These are phyloP conservation scores for Myriosclerotinia duriaeana DNA, from an alignment of 2,329 filamentous ascomycete genomes.

Conservation along the genomic window DNA sequence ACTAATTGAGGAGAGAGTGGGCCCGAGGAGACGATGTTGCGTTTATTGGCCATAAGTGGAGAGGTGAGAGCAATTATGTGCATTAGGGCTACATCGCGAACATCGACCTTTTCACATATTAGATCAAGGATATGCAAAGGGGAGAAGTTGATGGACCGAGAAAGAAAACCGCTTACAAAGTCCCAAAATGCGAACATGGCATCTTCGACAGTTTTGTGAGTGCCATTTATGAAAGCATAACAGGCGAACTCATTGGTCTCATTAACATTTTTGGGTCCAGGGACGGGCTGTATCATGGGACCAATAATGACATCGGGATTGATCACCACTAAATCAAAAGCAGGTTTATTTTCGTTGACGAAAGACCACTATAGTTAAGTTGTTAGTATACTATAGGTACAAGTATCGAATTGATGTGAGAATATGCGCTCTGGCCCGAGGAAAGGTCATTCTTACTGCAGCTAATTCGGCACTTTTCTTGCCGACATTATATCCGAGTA, in stretches of 20 bases:
- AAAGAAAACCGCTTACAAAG: constrained; percentile 41
- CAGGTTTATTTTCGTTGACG: constrained; percentile 50
- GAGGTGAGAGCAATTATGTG: constrained; percentile 58
- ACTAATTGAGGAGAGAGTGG: constrained; percentile 60
- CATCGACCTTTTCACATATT: constrained; percentile 42
- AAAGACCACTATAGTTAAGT: constrained; percentile 51
- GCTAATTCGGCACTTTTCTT: constrained; percentile 66
- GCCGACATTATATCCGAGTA: constrained; percentile 38
- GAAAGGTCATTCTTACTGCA: constrained; percentile 39
- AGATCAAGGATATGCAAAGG: neutral
- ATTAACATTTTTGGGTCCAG: constrained; percentile 61
- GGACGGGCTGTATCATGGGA: constrained; percentile 60
- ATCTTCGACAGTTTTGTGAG: constrained; percentile 44
- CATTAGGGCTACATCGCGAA: constrained; percentile 59
- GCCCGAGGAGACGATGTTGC: constrained; percentile 58
- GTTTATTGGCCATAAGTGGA: constrained; percentile 55
- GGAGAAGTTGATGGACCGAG: neutral
- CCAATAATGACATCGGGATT: constrained; percentile 62
- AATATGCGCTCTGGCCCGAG: neutral
- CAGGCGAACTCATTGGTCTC: constrained; percentile 61
- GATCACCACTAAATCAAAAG: constrained; percentile 59
- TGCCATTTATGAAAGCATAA: constrained; percentile 51
- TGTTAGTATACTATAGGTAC: neutral
- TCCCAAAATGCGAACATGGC: constrained; percentile 27
- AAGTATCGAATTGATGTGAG: neutral